Percentiles rank a stretch among this genome's conserved stretches.
phyloP scores from a whole-genome alignment of 306 rosid genomes.

The Lupinus albus region DNA sequence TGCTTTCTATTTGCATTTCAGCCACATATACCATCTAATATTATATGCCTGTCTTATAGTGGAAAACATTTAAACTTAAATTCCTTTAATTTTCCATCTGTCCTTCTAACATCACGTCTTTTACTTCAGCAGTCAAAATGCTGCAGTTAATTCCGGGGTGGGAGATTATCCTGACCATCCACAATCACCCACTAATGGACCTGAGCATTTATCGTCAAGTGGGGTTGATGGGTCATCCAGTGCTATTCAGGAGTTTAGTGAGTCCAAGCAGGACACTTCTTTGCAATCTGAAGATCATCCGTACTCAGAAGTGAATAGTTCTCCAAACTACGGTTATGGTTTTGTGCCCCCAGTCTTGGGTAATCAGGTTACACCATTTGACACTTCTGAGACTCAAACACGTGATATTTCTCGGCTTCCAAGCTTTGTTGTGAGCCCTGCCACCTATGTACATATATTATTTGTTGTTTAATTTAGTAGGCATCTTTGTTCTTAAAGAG shows the following conservation, averaged over 20 bases:
- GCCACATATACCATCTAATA: constrained; percentile 17
- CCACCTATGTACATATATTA: constrained; percentile 17
- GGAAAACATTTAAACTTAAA: constrained; percentile 29
- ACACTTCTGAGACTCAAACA: constrained; percentile 80
- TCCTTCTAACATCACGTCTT: constrained; percentile 24
- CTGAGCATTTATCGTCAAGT: constrained; percentile 61
- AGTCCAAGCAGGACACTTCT: constrained; percentile 67
- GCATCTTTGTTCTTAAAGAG: constrained; percentile 35
- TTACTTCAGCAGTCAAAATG: constrained; percentile 62
- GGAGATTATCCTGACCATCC: constrained; percentile 70
- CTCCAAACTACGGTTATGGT: constrained; percentile 74
- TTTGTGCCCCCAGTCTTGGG: constrained; percentile 76
- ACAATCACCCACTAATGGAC: constrained; percentile 58
- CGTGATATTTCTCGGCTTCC: constrained; percentile 77
- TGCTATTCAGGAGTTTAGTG: constrained; percentile 61
- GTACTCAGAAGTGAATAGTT: constrained; percentile 58
- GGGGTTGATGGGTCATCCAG: constrained; percentile 74
- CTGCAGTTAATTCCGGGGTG: constrained; percentile 52
- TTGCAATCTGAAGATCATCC: constrained; percentile 77
- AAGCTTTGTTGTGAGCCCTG: constrained; percentile 72
- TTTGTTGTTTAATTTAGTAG: constrained; percentile 37
- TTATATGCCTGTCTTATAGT: constrained; percentile 5
- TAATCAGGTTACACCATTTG: constrained; percentile 72
- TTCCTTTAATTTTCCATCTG: neutral
- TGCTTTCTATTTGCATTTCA: constrained; percentile 24